A percentile compares a stretch with the other conserved stretches of the same genome.
Conservation (phyloP, 257 asterid genomes). For the Solanum tacnaense region DNA sequence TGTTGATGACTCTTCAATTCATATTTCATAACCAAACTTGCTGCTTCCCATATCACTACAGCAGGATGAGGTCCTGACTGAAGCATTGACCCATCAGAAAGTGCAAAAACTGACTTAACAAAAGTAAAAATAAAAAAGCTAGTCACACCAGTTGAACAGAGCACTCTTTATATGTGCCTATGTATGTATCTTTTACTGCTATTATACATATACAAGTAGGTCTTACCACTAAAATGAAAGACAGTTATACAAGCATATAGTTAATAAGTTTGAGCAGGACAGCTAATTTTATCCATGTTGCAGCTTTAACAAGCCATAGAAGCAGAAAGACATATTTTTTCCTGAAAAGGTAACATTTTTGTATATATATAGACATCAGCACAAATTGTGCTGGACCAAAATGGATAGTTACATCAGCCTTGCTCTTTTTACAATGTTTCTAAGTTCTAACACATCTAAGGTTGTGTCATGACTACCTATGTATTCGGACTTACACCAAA, state of each 20-base stretch:
- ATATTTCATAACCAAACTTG: slow-evolving; percentile 21
- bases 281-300: neutral
- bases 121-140: neutral
- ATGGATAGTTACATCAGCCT: neutral
- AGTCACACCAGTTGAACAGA: neutral
- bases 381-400: neutral
- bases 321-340: neutral
- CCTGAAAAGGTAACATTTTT: neutral
- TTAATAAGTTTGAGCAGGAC: neutral
- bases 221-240: neutral
- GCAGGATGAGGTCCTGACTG: slow-evolving; percentile 61
- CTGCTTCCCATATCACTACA: slow-evolving; percentile 46
- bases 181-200: neutral
- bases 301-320: neutral
- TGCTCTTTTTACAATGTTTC: neutral
- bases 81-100: slow-evolving; percentile 7
- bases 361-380: neutral
- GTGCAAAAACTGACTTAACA: neutral
- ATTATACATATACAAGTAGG: neutral
- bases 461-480: neutral
- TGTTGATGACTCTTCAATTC: slow-evolving; percentile 55
- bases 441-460: neutral
- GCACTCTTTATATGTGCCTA: neutral
- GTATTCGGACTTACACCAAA: neutral
- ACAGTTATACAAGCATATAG: neutral